Evolutionary conservation across 768 basidiomycete species (phyloP).

Genomic region (Coprinopsis strossmayeri): DNA sequence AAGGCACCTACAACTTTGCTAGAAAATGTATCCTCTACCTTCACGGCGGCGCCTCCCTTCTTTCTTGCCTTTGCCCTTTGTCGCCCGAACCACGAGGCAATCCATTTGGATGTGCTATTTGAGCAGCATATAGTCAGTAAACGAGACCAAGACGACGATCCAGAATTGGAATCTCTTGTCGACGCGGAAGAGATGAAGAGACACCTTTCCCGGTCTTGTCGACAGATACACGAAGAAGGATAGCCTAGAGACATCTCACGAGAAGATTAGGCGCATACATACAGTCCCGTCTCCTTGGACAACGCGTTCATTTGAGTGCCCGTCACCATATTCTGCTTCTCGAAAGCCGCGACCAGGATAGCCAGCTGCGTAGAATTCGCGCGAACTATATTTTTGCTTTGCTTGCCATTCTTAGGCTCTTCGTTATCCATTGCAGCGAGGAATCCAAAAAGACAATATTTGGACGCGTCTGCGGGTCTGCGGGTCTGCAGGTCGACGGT

Average conservation of each 20-base stretch:
- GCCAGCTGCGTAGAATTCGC: background rate
- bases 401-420: background rate
- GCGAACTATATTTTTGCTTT: background rate
- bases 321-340: background rate
- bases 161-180: too few relatives aligned
- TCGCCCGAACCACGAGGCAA: constrained; percentile 1
- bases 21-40: too few relatives aligned
- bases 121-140: background rate
- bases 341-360: background rate
- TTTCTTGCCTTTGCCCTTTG: constrained; percentile 4
- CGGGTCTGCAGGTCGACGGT: too few relatives aligned
- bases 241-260: background rate
- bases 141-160: background rate
- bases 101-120: constrained; percentile 2
- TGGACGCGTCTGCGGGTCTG: too few relatives aligned
- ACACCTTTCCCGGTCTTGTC: too few relatives aligned
- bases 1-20: too few relatives aligned
- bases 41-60: too few relatives aligned
- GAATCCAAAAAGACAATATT: too few relatives aligned
- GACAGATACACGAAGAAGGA: background rate
- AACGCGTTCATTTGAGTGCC: background rate
- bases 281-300: background rate
- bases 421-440: too few relatives aligned
- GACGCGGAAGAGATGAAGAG: too few relatives aligned
- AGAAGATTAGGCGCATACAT: background rate